These are phyloP conservation scores for Malus sylvestris DNA, from an alignment of 306 rosid species.

Conservation along the genomic window DNA sequence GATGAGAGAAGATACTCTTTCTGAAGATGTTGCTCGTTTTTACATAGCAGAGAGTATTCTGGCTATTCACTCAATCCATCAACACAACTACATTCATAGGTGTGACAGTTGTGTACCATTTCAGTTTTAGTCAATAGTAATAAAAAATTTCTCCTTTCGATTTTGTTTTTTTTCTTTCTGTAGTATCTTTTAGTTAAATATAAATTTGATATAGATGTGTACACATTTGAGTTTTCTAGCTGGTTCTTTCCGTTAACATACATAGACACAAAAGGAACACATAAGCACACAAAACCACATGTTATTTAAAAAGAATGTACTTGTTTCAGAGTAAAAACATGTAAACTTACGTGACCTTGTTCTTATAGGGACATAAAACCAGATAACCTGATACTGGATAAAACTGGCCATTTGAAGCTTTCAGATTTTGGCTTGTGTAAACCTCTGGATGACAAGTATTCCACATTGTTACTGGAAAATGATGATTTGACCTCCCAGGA, in stretches of 20 bases:
- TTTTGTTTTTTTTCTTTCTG: not conserved
- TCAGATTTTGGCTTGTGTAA: slow-evolving; percentile 99
- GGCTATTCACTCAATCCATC: slow-evolving; percentile 94
- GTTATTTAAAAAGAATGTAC: not conserved
- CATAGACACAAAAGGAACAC: not conserved
- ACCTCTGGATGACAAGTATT: slow-evolving; percentile 93
- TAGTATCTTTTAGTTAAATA: not conserved
- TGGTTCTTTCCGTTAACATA: not conserved
- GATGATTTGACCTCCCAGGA: slow-evolving; percentile 59
- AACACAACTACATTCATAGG: slow-evolving; percentile 94
- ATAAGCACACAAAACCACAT: not conserved
- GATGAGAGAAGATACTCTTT: slow-evolving; percentile 95
- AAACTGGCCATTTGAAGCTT: slow-evolving; percentile 93
- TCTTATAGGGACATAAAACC: slow-evolving; percentile 95
- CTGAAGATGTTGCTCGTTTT: slow-evolving; percentile 90
- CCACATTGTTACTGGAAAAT: slow-evolving; percentile 73
- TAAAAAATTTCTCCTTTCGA: not conserved
- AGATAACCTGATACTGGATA: slow-evolving; percentile 93
- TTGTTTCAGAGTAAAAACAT: slow-evolving; percentile 4
- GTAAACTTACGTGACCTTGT: slow-evolving; percentile 15
- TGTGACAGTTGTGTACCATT: slow-evolving; percentile 16
- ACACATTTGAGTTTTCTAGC: not conserved
- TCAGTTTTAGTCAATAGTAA: not conserved
- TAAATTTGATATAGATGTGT: not conserved
- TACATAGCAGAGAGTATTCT: slow-evolving; percentile 97